Evolutionary conservation across 148 eudicot species (phyloP).

Genomic region (Camellia lanceoleosa): DNA sequence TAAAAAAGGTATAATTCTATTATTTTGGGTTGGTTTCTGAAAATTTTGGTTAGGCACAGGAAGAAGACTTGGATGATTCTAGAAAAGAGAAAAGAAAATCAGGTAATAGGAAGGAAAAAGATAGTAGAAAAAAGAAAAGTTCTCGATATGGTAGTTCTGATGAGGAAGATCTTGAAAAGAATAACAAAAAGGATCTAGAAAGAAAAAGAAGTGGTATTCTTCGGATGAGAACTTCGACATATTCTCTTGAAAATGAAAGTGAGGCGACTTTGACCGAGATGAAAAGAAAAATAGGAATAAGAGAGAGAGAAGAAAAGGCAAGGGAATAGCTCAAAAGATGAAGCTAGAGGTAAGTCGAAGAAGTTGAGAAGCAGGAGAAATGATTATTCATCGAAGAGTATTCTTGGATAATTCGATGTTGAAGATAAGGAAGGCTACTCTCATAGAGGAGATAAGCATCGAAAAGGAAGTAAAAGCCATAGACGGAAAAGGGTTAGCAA

Average conservation of each 20-base stretch:
- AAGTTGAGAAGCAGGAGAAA: slow-evolving; percentile 33
- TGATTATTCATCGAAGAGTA: slow-evolving; percentile 25
- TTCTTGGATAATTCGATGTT: slow-evolving; percentile 29
- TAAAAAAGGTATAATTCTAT: not conserved
- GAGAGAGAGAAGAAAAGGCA: slow-evolving; percentile 29
- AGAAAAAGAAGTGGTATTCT: slow-evolving; percentile 82
- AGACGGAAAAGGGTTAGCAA: slow-evolving; percentile 9
- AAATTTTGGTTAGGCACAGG: slow-evolving; percentile 32
- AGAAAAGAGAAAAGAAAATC: slow-evolving; percentile 32
- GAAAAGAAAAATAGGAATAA: slow-evolving; percentile 29
- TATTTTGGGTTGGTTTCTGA: not conserved
- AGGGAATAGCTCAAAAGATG: slow-evolving; percentile 16
- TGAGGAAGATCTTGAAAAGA: slow-evolving; percentile 50
- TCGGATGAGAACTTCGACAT: slow-evolving; percentile 57
- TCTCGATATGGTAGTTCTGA: slow-evolving; percentile 55
- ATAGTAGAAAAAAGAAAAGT: slow-evolving; percentile 43
- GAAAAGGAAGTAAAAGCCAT: slow-evolving; percentile 13
- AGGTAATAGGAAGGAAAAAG: slow-evolving; percentile 36
- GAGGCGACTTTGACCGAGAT: slow-evolving; percentile 22
- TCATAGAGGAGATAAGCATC: slow-evolving; percentile 17
- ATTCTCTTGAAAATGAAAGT: slow-evolving; percentile 36
- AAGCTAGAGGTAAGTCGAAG: slow-evolving; percentile 26
- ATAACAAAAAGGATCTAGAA: slow-evolving; percentile 47
- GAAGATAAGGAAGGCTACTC: slow-evolving; percentile 25
- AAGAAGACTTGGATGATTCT: slow-evolving; percentile 33